Evolutionary conservation across 2,329 filamentous ascomycete species (phyloP), one percentile per base, ranked within the genome.

Genomic region (Fusarium armeniacum): DNA sequence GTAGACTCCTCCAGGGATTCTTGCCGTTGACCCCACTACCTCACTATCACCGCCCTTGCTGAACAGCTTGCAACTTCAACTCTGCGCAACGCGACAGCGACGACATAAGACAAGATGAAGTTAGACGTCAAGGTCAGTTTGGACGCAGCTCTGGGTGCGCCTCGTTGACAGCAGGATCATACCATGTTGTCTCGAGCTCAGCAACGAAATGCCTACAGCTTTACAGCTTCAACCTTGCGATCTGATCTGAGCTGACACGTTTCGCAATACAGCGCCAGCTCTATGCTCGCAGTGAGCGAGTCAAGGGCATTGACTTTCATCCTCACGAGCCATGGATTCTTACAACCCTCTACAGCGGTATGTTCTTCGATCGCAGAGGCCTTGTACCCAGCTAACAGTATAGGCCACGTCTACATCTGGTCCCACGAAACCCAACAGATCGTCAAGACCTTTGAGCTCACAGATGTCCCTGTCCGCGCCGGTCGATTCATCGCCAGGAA

Each of bases 401-500:
- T 66, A 94, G 93, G 96, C 81, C 95, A 98, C 85, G 96, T 97
- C 79, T 97, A 98, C 85, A 98, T 99, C 79, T 98, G 96, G 94
- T 98, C 95, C 35, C 97, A 97, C 82, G 95, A 97, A 83, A 97
- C 94, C 53, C 94, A 97, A 81, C 92, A 94, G 70, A 94, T 98
- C 70, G 93, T 99, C 83, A 98, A 98, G 86, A 98, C 95, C 6
- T 99, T 99, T 81, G 96, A 99, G 84, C 90, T 98, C 72, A 98
- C 95, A 79, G 96, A 99, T 86, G 96, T 99, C 52, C 96, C 96
- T 71, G 95, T 99, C 62, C 92, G 96, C 81, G 96, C 96, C 68
- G 96, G 96, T 77, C 93, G 96, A 75, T 99, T 99, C 81, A 90
- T 99, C 78, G 93, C 96, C 73, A 89, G 96, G 76, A 99, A 99